phyloP scores from a whole-genome alignment of 208 protist genomes.

The Vickermania spadyakhi region DNA sequence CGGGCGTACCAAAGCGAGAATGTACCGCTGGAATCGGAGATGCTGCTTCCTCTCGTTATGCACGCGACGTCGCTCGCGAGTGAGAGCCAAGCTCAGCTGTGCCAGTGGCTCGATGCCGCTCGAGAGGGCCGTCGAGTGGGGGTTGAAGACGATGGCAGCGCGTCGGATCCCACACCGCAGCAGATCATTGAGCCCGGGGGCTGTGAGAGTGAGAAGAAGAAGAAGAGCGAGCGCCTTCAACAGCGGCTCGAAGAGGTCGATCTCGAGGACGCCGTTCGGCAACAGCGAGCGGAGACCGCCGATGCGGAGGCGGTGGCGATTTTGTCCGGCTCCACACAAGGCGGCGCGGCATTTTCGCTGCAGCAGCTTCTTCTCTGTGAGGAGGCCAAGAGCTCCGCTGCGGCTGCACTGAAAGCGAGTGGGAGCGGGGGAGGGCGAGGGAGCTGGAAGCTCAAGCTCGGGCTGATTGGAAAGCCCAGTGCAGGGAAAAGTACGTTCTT shows the following conservation, averaged over 20 bases:
- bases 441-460: conserved; percentile 75
- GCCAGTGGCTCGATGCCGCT: conserved; percentile 16
- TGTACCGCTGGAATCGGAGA: conserved; percentile 13
- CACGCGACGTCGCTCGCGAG: conserved; percentile 29
- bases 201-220: conserved; percentile 1
- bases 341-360: conserved; percentile 4
- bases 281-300: conserved; percentile 9
- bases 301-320: conserved; percentile 1
- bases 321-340: background rate
- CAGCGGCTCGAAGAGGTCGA: background rate
- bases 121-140: conserved; percentile 5
- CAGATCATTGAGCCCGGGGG: background rate
- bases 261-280: background rate
- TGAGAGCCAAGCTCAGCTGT: conserved; percentile 20
- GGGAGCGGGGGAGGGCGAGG: conserved; percentile 20
- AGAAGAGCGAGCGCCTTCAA: background rate
- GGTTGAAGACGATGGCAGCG: too few relatives aligned
- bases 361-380: background rate
- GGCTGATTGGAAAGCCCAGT: conserved; percentile 90
- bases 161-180: background rate
- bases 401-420: background rate
- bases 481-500: conserved; percentile 93
- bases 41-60: conserved; percentile 62
- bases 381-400: background rate
- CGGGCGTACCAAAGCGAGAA: background rate